A percentile compares a stretch with the other conserved stretches of the same genome.
These are phyloP conservation scores for Xenoacremonium recifei DNA, from an alignment of 2,329 filamentous ascomycete species.

Conservation along the genomic window DNA sequence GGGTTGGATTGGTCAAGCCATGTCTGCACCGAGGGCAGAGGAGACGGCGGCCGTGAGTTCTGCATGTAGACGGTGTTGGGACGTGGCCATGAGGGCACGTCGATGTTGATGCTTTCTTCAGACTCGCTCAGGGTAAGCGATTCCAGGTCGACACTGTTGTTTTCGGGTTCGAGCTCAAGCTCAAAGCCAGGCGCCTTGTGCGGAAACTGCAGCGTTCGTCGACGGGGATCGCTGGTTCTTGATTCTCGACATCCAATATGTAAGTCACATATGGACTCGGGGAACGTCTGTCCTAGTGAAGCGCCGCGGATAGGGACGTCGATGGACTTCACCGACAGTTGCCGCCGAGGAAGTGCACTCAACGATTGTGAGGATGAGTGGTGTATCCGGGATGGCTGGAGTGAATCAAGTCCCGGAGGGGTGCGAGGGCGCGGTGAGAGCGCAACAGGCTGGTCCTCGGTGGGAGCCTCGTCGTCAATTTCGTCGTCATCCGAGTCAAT, in stretches of 20 bases:
- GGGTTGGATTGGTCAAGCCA: constrained; percentile 33
- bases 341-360: constrained; percentile 6
- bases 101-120: constrained; percentile 6
- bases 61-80: constrained; percentile 28
- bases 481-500: constrained; percentile 34
- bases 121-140: constrained; percentile 1
- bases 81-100: constrained; percentile 9
- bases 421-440: constrained; percentile 32
- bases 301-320: constrained; percentile 20
- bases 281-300: constrained; percentile 16
- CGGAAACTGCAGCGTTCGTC: constrained; percentile 9
- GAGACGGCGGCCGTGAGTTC: constrained; percentile 34
- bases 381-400: neutral
- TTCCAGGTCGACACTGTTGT: constrained; percentile 15
- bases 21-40: constrained; percentile 34
- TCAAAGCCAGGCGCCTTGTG: constrained; percentile 12
- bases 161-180: constrained; percentile 8
- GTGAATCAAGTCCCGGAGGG: constrained; percentile 8
- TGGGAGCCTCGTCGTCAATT: constrained; percentile 11
- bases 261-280: constrained; percentile 8
- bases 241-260: constrained; percentile 12
- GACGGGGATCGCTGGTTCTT: constrained; percentile 7
- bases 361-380: neutral
- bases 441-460: constrained; percentile 11
- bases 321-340: constrained; percentile 15